Evolutionary conservation across 139 green algal species (phyloP), one percentile per base, ranked within the genome.

Genomic region (Gonium pectorale): DNA sequence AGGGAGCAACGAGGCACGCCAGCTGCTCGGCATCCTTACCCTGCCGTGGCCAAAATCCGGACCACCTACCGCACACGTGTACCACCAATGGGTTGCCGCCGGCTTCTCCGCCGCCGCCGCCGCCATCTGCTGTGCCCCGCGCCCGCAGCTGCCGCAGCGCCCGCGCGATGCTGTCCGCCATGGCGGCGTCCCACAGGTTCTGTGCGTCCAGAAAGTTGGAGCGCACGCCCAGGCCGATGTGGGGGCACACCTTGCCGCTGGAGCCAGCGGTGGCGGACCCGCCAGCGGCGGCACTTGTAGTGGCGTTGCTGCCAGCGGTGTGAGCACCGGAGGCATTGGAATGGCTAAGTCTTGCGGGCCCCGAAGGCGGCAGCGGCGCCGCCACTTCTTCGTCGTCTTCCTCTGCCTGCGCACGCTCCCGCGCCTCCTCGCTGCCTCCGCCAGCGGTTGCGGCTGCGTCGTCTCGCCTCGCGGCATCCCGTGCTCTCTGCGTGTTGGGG

Each of bases 151-250:
- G 2, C 5, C 59, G 44, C 59, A 88, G 86, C 37, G 74, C 75
- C 3, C 51, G 19, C 0, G 70, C 74, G 21, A 92, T 91, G 35
- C 41, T 68, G 69, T 91, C 66, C 26, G 90, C 90, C 90, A 93
- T 93, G 27, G 63, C 69, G 9, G 86, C 88, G 46, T 93, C 90
- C 90, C 90, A 93, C 26, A 93, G 77, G 44, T 67, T 74, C 69
- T 93, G 90, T 4, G 90, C 90, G 31, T 85, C 88, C 38, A 92
- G 33, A n/a, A 93, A 92, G 78, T 91, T 90, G 38, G 83, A 87
- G 0, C 72, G 80, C 43, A 87, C 22, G n/a, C 24, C 80, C 51
- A 93, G 63, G 3, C 90, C 88, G 54, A 91, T 91, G 66, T 92
- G 86, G 1, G 89, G 87, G 60, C 89, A 93, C 77, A 40, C 22